phyloP scores from a whole-genome alignment of 345 rosid species.

The Mercurialis annua region DNA sequence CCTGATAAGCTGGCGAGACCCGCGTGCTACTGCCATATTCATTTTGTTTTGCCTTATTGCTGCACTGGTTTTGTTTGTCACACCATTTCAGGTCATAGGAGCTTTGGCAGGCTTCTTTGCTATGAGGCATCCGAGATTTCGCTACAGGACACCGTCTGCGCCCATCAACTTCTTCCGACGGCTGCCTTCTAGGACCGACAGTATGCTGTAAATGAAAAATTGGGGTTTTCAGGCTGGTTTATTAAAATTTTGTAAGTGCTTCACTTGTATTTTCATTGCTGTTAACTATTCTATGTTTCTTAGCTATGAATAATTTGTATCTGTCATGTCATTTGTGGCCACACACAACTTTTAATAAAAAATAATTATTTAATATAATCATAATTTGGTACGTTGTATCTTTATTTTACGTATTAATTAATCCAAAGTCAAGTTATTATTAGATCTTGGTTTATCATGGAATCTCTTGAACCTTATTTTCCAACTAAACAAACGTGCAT shows the following conservation, averaged over 20 bases:
- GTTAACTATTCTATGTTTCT: neutral
- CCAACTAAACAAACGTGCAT: constrained; percentile 40
- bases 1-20: constrained; percentile 34
- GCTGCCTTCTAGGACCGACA: constrained; percentile 30
- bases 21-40: constrained; percentile 28
- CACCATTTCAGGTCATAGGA: constrained; percentile 35
- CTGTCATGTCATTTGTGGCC: constrained; percentile 6
- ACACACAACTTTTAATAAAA: neutral
- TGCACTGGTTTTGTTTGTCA: constrained; percentile 29
- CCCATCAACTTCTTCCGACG: constrained; percentile 36
- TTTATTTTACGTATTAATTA: neutral
- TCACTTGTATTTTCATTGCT: neutral
- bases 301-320: constrained; percentile 8
- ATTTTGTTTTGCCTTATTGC: constrained; percentile 26
- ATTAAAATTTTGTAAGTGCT: constrained; percentile 11
- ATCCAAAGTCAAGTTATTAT: neutral
- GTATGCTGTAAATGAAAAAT: constrained; percentile 24
- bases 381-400: no score
- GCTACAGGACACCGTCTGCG: constrained; percentile 28
- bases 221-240: constrained; percentile 6
- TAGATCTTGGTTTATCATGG: neutral
- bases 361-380: constrained; percentile 2
- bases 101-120: constrained; percentile 30
- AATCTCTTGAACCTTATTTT: neutral
- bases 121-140: constrained; percentile 39